Evolutionary conservation across 1,139 yeast species (phyloP), one percentile per base, ranked within the genome.

Genomic region (Blastobotrys apis): DNA sequence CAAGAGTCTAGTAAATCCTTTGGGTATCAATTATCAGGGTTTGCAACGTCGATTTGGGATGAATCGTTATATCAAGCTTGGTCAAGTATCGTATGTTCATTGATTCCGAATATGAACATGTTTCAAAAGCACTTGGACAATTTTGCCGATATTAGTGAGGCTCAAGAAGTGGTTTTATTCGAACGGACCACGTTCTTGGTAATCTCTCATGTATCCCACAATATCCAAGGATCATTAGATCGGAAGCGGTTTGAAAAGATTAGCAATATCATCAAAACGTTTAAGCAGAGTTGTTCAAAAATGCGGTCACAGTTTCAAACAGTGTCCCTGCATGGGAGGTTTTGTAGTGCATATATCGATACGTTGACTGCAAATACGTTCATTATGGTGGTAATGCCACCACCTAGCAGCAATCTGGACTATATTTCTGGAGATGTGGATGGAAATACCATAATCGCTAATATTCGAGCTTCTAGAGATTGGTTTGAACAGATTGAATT

Each of bases 21-120:
- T 64, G 87, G 85, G 37, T 88, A 87, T 66, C 72, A 78, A 47
- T 70, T 88, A 36, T 77, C 78, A n/a, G 97, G 97, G 6, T 90
- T 88, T 61, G 92, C 97, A 5, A 92, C 98, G 0, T 85, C 96
- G 3, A 92, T 92, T 48, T 92, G 98, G 98, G 97, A 92, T 65
- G 98, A 92, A 64, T 81, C 94, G 59, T 72, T 92, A 51, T 92
- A 90, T 65, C 86, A 84, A 64, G 98, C 98, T 0, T 92, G 99
- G 99, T 85, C 96, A 3, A 85, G 83, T 45, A 92, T 92, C 50
- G 97, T 92, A 30, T 88, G 97, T 60, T 84, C 97, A 2, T 73
- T 92, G 54, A 90, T 92, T 49, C 97, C 98, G 8, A 92, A 94
- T 61, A 90, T 92, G 78, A 75, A 79, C 41, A 67, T 80, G 15